These are phyloP conservation scores for Leavenworthia alabamica DNA, from an alignment of 345 rosid species.

Conservation along the genomic window DNA sequence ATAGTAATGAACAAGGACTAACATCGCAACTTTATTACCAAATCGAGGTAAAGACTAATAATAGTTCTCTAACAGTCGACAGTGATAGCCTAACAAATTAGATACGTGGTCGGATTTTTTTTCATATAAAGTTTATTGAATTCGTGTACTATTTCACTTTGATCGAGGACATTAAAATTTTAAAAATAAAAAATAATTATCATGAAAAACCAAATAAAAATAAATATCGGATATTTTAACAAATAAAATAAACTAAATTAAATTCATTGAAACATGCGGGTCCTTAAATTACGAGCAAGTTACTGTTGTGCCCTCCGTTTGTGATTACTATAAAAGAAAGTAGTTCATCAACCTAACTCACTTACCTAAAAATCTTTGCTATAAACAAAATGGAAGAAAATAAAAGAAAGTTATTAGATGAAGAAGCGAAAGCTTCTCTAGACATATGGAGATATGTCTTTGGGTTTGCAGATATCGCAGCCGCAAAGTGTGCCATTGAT, in stretches of 20 bases:
- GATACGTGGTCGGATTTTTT: not conserved
- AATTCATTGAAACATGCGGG: not conserved
- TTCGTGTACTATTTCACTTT: not conserved
- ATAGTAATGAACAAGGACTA: too few relatives aligned
- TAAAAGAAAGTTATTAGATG: slow-evolving; percentile 18
- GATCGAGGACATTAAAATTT: not conserved
- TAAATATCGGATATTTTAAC: too few relatives aligned
- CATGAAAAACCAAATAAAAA: too few relatives aligned
- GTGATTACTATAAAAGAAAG: not conserved
- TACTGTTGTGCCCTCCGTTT: not conserved
- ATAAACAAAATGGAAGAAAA: slow-evolving; percentile 21
- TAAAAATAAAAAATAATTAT: too few relatives aligned
- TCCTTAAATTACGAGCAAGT: not conserved
- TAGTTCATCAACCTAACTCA: not conserved
- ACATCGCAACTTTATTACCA: not conserved
- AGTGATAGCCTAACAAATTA: not conserved
- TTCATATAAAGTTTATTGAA: not conserved
- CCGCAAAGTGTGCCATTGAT: slow-evolving; percentile 69
- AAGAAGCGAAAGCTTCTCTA: slow-evolving; percentile 39
- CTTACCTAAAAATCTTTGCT: not conserved
- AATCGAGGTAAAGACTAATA: not conserved
- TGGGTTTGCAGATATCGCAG: slow-evolving; percentile 52
- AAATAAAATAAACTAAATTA: not conserved
- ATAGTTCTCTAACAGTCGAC: not conserved
- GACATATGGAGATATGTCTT: slow-evolving; percentile 52